Evolutionary conservation across 2,329 filamentous ascomycete genomes (phyloP), one percentile per base, ranked within the genome.

Genomic region (Penicillium thymicola): DNA sequence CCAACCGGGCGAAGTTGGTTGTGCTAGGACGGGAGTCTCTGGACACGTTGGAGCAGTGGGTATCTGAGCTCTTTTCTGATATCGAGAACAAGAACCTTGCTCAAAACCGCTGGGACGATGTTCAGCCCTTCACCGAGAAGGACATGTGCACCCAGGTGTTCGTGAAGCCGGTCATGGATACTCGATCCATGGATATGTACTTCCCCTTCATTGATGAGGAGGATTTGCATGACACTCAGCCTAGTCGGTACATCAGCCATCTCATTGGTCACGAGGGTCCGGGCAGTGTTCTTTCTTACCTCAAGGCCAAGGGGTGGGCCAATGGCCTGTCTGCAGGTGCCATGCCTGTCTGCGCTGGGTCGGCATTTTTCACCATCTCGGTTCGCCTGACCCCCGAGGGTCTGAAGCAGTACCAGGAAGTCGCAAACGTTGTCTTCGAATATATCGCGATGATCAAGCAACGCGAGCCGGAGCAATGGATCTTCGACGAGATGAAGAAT

Each of bases 241-340:
- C 92, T 0, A 89, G 89, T 61, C 85, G 89, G 59, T 97, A 96
- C 69, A 85, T 96, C 58, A 89, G 89, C 67, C 92, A 97, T 69
- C 78, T 97, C 51, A 89, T 97, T 60, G 92, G 92, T 5, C 92
- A 97, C 65, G 92, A 97, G 73, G 92, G 92, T 0, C 92, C 92
- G 0, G 92, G 92, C 4, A 96, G 92, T 72, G 89, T 97, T 67
- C 85, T 97, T 76, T 87, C 92, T 2, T 92, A 94, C 71, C 83
- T 96, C 73, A 96, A 96, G 73, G 86, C 84, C 27, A 94, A 92
- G 74, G 92, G 92, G 8, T 96, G 92, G 90, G 91, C 88, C 4
- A 95, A 92, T 66, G 85, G 86, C 3, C 79, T 97, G 2, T 90
- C 88, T 44, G 89, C 91, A 38, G 92, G 92, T 36, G 83, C 86